Base-by-base conservation (phyloP, 495 filamentous ascomycete genomes). In the Rhypophila decipiens region DNA sequence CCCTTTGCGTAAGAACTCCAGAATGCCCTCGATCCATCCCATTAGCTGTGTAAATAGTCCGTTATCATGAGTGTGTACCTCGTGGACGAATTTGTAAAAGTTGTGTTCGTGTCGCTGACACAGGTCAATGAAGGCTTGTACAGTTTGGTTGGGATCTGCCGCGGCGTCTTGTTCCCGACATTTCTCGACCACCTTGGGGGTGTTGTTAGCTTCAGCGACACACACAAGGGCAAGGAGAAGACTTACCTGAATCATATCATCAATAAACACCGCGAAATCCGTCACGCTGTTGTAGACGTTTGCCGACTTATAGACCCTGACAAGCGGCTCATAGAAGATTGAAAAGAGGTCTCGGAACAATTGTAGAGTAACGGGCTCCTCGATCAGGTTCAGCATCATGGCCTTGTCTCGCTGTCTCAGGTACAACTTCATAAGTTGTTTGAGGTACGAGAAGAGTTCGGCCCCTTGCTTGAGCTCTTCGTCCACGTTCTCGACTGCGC, bases 11-110 rank as follows among this genome's bases (percentile, higher is more conserved):
- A 98, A 71, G 71, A 96, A 98, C 35, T 89, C 86, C 12, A 98
- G 82, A 45, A 98, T 96, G n/a, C 84, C 85, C 66, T 98, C 94
- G 33, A 96, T 80, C 94, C 94, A 97, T 8, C 83, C 79, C 93
- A 98, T 98, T 15, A 98, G 73, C 55, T 90, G 86, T 21, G 88
- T 88, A 61, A 98, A 98, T 3, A 98, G 79, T 4, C 93, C 93
- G 55, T 98, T 90, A 63, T 98, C 93, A 62, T 98, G 93, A n/a
- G 86, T 80, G 63, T 98, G 93, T 1, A 97, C 93, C 66, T 98
- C 94, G 59, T 98, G 93, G 2, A 98, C 82, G 60, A 98, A 98
- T 60, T 95, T 96, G 75, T 98, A 98, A 62, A 98, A 95, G 71
- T 94, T 90, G 60, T 88, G 80, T 68, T 98, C 85, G 63, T 98